Percentiles rank a stretch among this genome's conserved stretches.
Conservation (phyloP, 805 yeast genomes). For the Candida sithepensis region DNA sequence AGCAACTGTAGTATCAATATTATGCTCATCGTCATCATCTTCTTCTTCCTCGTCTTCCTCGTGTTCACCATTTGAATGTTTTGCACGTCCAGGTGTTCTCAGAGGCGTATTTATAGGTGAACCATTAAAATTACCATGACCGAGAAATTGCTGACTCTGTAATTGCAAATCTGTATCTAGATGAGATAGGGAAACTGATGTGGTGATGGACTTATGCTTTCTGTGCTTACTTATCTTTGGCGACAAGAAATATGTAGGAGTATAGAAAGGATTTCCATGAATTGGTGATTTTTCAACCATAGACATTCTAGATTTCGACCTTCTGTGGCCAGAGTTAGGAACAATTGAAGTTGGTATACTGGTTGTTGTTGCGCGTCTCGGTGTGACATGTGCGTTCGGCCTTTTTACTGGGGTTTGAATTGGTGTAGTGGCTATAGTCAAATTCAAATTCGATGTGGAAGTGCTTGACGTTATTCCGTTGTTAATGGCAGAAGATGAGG, state of each 20-base stretch:
- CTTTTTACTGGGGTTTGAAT: constrained; percentile 22
- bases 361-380: constrained; percentile 17
- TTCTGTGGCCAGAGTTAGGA: constrained; percentile 11
- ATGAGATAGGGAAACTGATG: constrained; percentile 28
- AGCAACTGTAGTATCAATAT: constrained; percentile 1
- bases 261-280: constrained; percentile 45
- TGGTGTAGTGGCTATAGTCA: constrained; percentile 15
- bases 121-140: constrained; percentile 6
- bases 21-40: constrained; percentile 3
- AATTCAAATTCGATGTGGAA: constrained; percentile 1
- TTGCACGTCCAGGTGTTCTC: constrained; percentile 25
- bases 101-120: constrained; percentile 28
- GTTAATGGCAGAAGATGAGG: constrained; percentile 6
- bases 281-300: constrained; percentile 33
- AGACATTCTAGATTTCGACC: constrained; percentile 19
- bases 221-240: constrained; percentile 36
- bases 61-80: constrained; percentile 9
- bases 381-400: constrained; percentile 19
- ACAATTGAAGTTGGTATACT: constrained; percentile 1
- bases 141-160: constrained; percentile 16
- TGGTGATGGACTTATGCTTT: constrained; percentile 30
- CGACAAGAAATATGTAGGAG: constrained; percentile 41
- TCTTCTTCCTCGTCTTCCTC: constrained; percentile 14
- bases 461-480: neutral
- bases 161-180: constrained; percentile 30